phyloP scores from a whole-genome alignment of 2,329 filamentous ascomycete species.

The Alternaria gansuensis region DNA sequence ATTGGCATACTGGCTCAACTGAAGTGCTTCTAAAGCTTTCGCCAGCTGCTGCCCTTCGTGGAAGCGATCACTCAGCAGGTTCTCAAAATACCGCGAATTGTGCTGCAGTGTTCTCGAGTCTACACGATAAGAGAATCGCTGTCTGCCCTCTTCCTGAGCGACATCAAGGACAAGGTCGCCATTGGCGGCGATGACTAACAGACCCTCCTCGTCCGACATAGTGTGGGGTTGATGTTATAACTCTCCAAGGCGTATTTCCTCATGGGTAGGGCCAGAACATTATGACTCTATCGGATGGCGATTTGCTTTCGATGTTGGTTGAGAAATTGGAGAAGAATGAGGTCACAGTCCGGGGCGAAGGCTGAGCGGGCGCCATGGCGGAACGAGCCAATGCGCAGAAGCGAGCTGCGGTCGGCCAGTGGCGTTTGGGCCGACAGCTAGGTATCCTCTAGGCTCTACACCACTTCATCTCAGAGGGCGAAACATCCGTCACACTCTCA shows the following conservation, averaged over 20 bases:
- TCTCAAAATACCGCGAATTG: conserved; percentile 74
- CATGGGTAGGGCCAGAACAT: conserved; percentile 64
- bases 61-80: conserved; percentile 72
- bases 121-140: conserved; percentile 69
- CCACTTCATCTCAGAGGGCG: neutral
- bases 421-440: conserved; percentile 7
- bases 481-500: neutral
- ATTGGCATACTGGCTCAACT: conserved; percentile 55
- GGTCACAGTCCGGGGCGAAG: conserved; percentile 23
- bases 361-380: conserved; percentile 7
- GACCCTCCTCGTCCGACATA: conserved; percentile 39
- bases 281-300: conserved; percentile 28
- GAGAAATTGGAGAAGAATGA: conserved; percentile 10
- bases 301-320: conserved; percentile 21
- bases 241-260: conserved; percentile 36
- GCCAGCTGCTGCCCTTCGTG: conserved; percentile 67
- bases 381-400: conserved; percentile 13
- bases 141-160: conserved; percentile 67
- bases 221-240: conserved; percentile 16
- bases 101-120: conserved; percentile 64
- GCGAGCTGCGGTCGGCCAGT: conserved; percentile 11
- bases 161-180: conserved; percentile 75
- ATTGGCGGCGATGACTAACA: conserved; percentile 63
- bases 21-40: conserved; percentile 62
- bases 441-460: conserved; percentile 1